Evolutionary conservation across 2,329 filamentous ascomycete species (phyloP).

Genomic region (Verticillium tricorpus): DNA sequence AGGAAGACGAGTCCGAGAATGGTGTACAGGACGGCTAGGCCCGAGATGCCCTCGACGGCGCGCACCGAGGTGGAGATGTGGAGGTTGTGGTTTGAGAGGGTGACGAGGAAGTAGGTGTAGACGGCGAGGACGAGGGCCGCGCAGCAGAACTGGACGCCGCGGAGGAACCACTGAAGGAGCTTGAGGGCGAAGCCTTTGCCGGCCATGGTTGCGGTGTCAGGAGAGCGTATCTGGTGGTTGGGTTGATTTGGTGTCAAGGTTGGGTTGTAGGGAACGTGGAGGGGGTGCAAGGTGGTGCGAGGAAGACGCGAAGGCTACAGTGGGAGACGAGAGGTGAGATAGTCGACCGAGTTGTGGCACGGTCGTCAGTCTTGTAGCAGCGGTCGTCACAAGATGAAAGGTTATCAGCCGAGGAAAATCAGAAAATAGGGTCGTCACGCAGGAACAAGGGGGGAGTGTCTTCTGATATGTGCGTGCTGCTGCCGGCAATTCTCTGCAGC

Average conservation of each 20-base stretch:
- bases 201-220: conserved; percentile 44
- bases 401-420: background rate
- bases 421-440: background rate
- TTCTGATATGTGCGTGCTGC: background rate
- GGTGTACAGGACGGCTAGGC: conserved; percentile 70
- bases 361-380: background rate
- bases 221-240: background rate
- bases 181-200: conserved; percentile 61
- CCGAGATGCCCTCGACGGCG: conserved; percentile 75
- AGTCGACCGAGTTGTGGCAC: background rate
- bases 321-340: background rate
- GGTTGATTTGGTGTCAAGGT: background rate
- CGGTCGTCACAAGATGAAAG: background rate
- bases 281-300: background rate
- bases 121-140: conserved; percentile 70
- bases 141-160: conserved; percentile 69
- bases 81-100: conserved; percentile 61
- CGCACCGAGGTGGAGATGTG: conserved; percentile 61
- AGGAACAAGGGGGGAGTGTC: background rate
- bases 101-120: conserved; percentile 80
- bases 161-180: conserved; percentile 63
- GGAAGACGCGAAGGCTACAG: background rate
- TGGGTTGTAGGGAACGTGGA: background rate
- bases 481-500: background rate
- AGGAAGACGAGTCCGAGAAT: conserved; percentile 68